Evolutionary conservation across 1,284 basidiomycete genomes (phyloP), one percentile per base, ranked within the genome.

Genomic region (Pyrrhoderma noxium): DNA sequence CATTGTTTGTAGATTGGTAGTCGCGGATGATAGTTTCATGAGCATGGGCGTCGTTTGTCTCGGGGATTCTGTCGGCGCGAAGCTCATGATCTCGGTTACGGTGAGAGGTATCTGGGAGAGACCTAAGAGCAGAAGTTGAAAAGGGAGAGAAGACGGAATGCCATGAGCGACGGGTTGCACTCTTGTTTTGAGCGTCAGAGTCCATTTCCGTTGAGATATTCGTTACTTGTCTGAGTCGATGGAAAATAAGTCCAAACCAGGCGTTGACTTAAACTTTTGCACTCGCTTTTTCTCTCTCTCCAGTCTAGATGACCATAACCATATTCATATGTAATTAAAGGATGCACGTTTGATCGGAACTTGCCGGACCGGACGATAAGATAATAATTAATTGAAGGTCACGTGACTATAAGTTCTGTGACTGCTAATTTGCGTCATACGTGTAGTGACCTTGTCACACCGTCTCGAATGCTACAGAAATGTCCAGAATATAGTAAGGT

Each of bases 61-160:
- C 77, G 2, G 85, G 85, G 43, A 87, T 84, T 55, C 74, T 74
- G 63, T 89, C 84, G 4, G 80, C 74, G 38, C 87, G 77, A 14
- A 76, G 77, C 60, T 87, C 85, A 7, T 83, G 74, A 0, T 70
- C 64, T 0, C 83, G 80, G 14, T 80, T 68, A 3, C 69, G 63
- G 21, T 64, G 61, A 37, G 65, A 64, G 0, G 79, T 69, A 55
- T 70, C 70, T 3, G 87, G 87, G 1, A 90, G 76, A 1, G 78
- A 71, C 0, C 79, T 77, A 34, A 89, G 72, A 0, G 85, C 85
- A 0, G 76, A 68, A 1, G 79, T 68, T 1, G 86, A 87, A 67
- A 89, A 89, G 1, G 87, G 87, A 1, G 76, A 76, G 40, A 85
- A 64, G 67, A 85, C 73, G 1, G 73, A 74, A 48, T 79, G 72